A percentile compares a stretch with the other conserved stretches of the same genome.
phyloP scores from a whole-genome alignment of 495 filamentous ascomycete genomes.

The Jackrogersella minutella region DNA sequence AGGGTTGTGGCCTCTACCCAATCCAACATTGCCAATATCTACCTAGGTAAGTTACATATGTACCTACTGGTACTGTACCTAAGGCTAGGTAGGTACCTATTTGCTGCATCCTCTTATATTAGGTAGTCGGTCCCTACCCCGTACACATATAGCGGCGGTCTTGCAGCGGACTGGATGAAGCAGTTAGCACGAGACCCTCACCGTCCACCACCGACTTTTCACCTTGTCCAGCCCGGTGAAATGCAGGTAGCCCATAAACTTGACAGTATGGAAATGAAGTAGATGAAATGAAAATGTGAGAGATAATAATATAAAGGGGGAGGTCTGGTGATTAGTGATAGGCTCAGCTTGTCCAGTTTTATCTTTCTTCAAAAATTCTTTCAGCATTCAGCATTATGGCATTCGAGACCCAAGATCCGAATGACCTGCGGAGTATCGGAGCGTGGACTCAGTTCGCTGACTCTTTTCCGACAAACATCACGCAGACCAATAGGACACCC shows the following conservation, averaged over 20 bases:
- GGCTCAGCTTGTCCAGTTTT: background rate
- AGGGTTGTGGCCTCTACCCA: slow-evolving; percentile 24
- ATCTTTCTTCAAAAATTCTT: background rate
- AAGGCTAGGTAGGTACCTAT: too few species aligned
- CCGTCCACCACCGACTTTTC: slow-evolving; percentile 21
- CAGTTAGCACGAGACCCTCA: slow-evolving; percentile 10
- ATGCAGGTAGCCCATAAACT: background rate
- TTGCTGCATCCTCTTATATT: background rate
- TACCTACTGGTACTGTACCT: too few species aligned
- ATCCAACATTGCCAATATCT: slow-evolving; percentile 27
- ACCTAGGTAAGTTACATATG: too few species aligned
- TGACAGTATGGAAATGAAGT: background rate
- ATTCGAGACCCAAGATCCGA: slow-evolving; percentile 2
- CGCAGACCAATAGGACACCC: background rate
- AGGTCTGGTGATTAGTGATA: background rate
- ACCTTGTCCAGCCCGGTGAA: slow-evolving; percentile 25
- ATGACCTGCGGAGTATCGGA: slow-evolving; percentile 17
- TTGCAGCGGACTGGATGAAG: background rate
- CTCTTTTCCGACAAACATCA: background rate
- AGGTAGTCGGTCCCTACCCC: slow-evolving; percentile 1
- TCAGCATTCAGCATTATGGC: slow-evolving; percentile 7
- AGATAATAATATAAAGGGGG: slow-evolving; percentile 10
- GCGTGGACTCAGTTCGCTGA: slow-evolving; percentile 17
- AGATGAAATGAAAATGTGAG: background rate
- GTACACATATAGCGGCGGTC: slow-evolving; percentile 14